Percentiles rank a stretch among this genome's conserved stretches.
Evolutionary conservation across 306 rosid species (phyloP).

Genomic region (Echinosophora koreensis): DNA sequence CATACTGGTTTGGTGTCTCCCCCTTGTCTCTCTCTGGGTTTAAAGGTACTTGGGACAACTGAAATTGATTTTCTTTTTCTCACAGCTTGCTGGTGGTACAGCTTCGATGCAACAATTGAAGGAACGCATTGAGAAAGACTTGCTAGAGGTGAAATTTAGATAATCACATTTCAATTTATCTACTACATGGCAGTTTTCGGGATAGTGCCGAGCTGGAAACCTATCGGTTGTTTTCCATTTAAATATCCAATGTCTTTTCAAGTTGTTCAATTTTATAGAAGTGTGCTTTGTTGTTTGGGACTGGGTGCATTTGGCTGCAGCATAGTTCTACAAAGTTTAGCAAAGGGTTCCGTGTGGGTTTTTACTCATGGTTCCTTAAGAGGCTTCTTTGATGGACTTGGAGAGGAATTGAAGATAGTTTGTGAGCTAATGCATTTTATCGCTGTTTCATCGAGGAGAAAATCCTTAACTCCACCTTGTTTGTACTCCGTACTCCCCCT

Average conservation of each 20-base stretch:
- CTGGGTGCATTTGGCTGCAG: not conserved
- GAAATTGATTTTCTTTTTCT: slow-evolving; percentile 39
- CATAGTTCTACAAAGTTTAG: not conserved
- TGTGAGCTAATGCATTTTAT: not conserved
- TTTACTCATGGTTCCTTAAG: not conserved
- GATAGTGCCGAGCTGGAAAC: not conserved
- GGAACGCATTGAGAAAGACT: slow-evolving; percentile 98
- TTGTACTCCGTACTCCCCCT: not conserved
- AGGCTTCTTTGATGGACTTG: slow-evolving; percentile 10
- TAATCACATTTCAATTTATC: not conserved
- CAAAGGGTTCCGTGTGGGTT: not conserved
- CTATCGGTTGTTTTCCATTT: not conserved
- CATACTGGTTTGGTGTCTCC: slow-evolving; percentile 65
- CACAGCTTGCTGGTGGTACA: slow-evolving; percentile 98
- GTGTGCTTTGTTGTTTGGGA: not conserved
- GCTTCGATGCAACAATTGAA: slow-evolving; percentile 98
- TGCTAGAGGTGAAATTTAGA: slow-evolving; percentile 75
- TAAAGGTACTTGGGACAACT: slow-evolving; percentile 9
- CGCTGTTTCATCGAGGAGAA: not conserved
- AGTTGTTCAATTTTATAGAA: not conserved
- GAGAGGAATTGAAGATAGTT: not conserved
- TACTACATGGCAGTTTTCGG: not conserved
- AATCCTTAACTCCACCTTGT: not conserved
- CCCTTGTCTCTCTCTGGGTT: not conserved
- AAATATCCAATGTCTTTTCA: not conserved